Evolutionary conservation across 371 early-diverging fungal genomes (phyloP).

Genomic region (Apophysomyces variabilis): DNA sequence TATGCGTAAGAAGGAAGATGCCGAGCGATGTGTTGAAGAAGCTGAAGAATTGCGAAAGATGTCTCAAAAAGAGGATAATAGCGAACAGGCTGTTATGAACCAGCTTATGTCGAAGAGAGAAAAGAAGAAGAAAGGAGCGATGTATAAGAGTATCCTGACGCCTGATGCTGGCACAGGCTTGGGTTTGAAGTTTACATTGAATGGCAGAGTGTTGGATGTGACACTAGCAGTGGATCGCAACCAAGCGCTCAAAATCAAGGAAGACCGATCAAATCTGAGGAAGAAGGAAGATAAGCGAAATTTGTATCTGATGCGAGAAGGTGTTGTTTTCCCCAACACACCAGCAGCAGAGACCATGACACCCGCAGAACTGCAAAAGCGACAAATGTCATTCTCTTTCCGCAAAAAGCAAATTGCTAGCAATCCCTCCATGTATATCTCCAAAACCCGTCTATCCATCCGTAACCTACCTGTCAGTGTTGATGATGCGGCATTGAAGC

Average conservation of each 20-base stretch:
- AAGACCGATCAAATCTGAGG: constrained; percentile 64
- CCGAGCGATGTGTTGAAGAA: constrained; percentile 73
- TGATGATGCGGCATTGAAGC: constrained; percentile 73
- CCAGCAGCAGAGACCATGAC: constrained; percentile 76
- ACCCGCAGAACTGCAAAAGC: constrained; percentile 75
- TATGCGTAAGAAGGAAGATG: constrained; percentile 75
- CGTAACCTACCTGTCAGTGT: constrained; percentile 79
- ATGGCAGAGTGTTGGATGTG: constrained; percentile 84
- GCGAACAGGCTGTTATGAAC: constrained; percentile 34
- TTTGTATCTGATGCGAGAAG: constrained; percentile 76
- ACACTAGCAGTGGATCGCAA: constrained; percentile 78
- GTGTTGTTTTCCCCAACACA: constrained; percentile 87
- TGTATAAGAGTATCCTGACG: constrained; percentile 66
- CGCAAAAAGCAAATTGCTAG: constrained; percentile 77
- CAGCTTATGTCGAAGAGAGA: constrained; percentile 46
- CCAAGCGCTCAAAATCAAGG: constrained; percentile 70
- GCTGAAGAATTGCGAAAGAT: constrained; percentile 61
- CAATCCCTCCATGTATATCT: constrained; percentile 89
- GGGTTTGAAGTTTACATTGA: constrained; percentile 71
- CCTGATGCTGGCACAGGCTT: constrained; percentile 68
- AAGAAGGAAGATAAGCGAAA: constrained; percentile 83
- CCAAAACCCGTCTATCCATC: constrained; percentile 86
- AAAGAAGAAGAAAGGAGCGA: constrained; percentile 61
- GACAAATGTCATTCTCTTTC: constrained; percentile 75
- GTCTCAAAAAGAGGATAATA: constrained; percentile 44